Percentiles rank a stretch among this genome's conserved stretches.
Evolutionary conservation across 176 grass and related monocot species (phyloP).

Genomic region (Hordeum marinum): DNA sequence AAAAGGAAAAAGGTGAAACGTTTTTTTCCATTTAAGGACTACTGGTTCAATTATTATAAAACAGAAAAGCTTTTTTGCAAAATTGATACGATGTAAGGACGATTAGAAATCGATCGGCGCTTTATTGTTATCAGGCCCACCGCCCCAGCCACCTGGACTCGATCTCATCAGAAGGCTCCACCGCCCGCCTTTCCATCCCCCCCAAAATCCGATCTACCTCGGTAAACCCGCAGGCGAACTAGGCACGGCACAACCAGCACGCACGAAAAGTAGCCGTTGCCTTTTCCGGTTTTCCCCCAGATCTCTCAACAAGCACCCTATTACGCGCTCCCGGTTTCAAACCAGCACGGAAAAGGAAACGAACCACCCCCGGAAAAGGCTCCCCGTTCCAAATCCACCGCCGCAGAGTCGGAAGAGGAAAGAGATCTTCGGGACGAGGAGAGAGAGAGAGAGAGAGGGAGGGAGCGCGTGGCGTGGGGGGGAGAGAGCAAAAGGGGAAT

Average conservation of each 20-base stretch:
- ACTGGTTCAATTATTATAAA: too few relatives aligned
- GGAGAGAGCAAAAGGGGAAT: not conserved
- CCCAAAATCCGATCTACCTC: slow-evolving; percentile 38
- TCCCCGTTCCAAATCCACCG: not conserved
- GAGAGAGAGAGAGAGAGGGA: not conserved
- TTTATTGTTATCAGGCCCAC: too few relatives aligned
- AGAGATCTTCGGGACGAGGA: not conserved
- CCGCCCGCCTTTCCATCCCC: not conserved
- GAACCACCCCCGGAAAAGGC: not conserved
- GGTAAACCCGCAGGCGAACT: slow-evolving; percentile 2
- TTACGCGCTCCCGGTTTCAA: slow-evolving; percentile 25
- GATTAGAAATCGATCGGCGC: too few relatives aligned
- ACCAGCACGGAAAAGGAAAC: not conserved
- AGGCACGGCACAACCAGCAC: not conserved
- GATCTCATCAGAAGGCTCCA: not conserved
- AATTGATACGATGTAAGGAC: too few relatives aligned
- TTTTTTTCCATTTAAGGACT: too few relatives aligned
- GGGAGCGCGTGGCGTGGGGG: not conserved
- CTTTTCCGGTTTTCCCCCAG: slow-evolving; percentile 4
- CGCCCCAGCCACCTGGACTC: too few relatives aligned
- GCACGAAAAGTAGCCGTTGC: slow-evolving; percentile 44
- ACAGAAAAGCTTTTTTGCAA: too few relatives aligned
- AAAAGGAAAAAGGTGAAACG: too few relatives aligned
- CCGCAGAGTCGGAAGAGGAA: not conserved
- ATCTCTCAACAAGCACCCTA: not conserved